Base-by-base conservation (phyloP, 495 filamentous ascomycete genomes). In the Glutinoglossum americanum region DNA sequence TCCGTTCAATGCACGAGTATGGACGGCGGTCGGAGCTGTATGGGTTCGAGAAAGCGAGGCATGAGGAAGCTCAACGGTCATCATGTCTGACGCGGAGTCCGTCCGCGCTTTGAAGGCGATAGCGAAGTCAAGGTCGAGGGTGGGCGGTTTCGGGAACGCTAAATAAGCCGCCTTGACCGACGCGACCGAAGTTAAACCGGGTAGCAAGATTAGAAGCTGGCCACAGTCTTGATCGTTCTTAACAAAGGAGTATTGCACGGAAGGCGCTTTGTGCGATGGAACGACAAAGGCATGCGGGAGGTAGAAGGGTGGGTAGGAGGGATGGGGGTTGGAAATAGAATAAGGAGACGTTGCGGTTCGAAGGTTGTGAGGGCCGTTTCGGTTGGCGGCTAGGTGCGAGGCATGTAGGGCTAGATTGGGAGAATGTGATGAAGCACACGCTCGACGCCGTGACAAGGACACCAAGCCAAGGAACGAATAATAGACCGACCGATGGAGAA, bases 341-440 rank as follows among this genome's bases (percentile, higher is more conserved):
- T 53, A 53, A 53, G 49, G 49, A 53, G 49, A 53, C 13, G 49
- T 53, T 53, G 49, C 49, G 49, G 23, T 13, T 53, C 17, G 3
- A 30, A 53, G 13, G 49, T 28, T 41, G 23, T 32, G 49, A 32
- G 5, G 49, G 13, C 49, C 49, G 49, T 53, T 53, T 53, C 49
- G 49, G 49, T 53, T 53, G 49, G 49, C 49, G 49, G 49, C 49
- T 53, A 53, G 25, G 49, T 32, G 49, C 19, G 49, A 21, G 30
- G 30, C 30, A 33, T n/a, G 30, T 33, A 33, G 30, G 30, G 30
- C 30, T 33, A 33, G n/a, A n/a, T n/a, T 33, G 4, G 30, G 30
- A 9, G 30, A 33, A 33, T 33, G 23, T n/a, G 19, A 53, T 21
- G 23, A 25, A 28, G 47, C 3, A 21, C 21, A 51, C 17, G 4